These are phyloP conservation scores for Gaertneriomyces sp. DNA, from an alignment of 192 early-diverging fungal genomes.

Conservation along the genomic window DNA sequence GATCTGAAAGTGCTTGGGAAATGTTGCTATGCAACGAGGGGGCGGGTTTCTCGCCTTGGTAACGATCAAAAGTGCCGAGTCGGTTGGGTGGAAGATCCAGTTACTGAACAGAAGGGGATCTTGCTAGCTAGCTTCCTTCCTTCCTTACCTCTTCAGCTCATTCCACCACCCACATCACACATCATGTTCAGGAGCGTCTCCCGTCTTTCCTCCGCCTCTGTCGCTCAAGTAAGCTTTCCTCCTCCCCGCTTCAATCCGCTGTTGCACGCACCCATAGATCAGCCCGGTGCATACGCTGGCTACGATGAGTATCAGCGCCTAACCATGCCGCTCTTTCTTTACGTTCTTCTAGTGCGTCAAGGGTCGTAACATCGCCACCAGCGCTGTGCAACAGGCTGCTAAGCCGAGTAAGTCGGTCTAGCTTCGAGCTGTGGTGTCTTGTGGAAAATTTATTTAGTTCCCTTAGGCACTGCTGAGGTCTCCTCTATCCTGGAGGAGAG, in stretches of 20 bases:
- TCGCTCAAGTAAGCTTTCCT: background rate
- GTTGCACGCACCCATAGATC: background rate
- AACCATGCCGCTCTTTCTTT: background rate
- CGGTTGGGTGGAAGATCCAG: too few species aligned
- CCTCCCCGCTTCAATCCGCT: background rate
- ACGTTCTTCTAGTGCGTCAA: background rate
- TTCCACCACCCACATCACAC: too few species aligned
- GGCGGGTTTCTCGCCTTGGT: too few species aligned
- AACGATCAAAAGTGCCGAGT: too few species aligned
- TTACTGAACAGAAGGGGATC: too few species aligned
- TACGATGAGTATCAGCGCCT: background rate
- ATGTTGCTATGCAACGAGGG: too few species aligned
- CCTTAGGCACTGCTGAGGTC: slow-evolving; percentile 78
- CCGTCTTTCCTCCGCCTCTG: background rate
- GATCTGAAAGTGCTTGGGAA: too few species aligned
- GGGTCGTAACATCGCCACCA: background rate
- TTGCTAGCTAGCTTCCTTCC: too few species aligned
- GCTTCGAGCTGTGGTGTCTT: background rate
- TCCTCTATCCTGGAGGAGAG: slow-evolving; percentile 97
- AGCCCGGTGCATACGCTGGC: background rate
- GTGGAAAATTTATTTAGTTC: background rate
- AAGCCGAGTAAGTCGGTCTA: background rate
- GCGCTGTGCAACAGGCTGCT: background rate
- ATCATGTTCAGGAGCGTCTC: background rate
- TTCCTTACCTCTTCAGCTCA: too few species aligned